Evolutionary conservation across 2,329 filamentous ascomycete genomes (phyloP), one percentile per base, ranked within the genome.

Genomic region (Huntiella moniliformis): DNA sequence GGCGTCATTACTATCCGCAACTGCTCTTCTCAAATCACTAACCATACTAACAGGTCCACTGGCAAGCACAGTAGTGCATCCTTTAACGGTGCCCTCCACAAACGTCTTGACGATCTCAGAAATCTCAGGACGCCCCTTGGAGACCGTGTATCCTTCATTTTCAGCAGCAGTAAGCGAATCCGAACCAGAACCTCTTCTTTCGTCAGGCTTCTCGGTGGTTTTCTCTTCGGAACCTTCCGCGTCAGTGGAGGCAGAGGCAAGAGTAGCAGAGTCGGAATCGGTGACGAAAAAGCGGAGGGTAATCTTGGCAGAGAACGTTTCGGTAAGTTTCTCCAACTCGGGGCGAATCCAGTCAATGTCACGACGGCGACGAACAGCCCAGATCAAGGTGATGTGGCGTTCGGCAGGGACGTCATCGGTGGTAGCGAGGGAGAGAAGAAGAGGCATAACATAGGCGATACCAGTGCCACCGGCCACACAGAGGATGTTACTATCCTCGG

Each of bases 41-140:
- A 77, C 67, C 70, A 80, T 75, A 1, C 65, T 62, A 1, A 66
- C 64, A 1, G 76, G 76, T 0, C 76, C 75, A 52, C 74, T 79
- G 0, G 68, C 74, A 54, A 74, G 67, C 0, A 80, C 71, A 0
- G 64, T 62, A 0, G 71, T 74, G 10, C 67, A 58, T 0, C 73
- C 73, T 0, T 57, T 54, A 0, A 64, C 56, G 0, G 68, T 70
- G 1, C 57, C 54, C 0, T 60, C 60, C 3, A 73, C 61, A 52
- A 77, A 77, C 3, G 59, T 58, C 5, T 54, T 54, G 2, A 79
- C 61, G 6, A 73, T 57, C 12, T 58, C 56, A 1, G 54, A 42
- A 12, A 78, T 54, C 43, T 73, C 60, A 0, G 70, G 68, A 35
- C 58, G 44, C 5, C 34, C 55, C 28, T 59, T 53, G 49, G 58